Percentiles rank a stretch among this genome's conserved stretches.
phyloP scores from a whole-genome alignment of 75 land plant genomes.

The Pinus tabuliformis region DNA sequence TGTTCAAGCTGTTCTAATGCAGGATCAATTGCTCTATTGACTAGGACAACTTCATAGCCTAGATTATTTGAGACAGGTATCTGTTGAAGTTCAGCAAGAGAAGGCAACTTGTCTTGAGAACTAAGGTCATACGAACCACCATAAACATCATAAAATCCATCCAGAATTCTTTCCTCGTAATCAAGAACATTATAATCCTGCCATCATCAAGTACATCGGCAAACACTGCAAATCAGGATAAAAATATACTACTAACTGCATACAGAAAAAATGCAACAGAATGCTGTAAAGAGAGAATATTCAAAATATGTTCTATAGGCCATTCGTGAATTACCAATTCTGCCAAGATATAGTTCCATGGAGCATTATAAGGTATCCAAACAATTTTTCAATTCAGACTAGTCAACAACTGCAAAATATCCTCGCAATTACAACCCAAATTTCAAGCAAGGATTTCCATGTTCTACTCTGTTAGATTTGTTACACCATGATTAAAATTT shows the following conservation, averaged over 20 bases:
- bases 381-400: background rate
- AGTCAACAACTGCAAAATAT: background rate
- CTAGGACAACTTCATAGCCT: constrained; percentile 66
- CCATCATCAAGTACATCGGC: background rate
- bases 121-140: constrained; percentile 31
- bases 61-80: constrained; percentile 29
- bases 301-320: background rate
- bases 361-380: background rate
- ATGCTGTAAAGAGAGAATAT: background rate
- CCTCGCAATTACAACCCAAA: background rate
- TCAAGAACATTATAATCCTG: constrained; percentile 76
- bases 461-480: background rate
- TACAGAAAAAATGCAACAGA: background rate
- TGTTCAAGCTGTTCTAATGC: constrained; percentile 59
- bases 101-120: constrained; percentile 56
- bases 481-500: background rate
- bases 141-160: constrained; percentile 81
- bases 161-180: constrained; percentile 66
- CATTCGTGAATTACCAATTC: background rate
- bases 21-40: constrained; percentile 58
- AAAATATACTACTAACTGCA: background rate
- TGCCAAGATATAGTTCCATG: background rate
- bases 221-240: background rate
- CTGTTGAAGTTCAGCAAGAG: constrained; percentile 50
- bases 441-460: background rate